Evolutionary conservation across 768 basidiomycete species (phyloP).

Genomic region (Kwoniella shandongensis): DNA sequence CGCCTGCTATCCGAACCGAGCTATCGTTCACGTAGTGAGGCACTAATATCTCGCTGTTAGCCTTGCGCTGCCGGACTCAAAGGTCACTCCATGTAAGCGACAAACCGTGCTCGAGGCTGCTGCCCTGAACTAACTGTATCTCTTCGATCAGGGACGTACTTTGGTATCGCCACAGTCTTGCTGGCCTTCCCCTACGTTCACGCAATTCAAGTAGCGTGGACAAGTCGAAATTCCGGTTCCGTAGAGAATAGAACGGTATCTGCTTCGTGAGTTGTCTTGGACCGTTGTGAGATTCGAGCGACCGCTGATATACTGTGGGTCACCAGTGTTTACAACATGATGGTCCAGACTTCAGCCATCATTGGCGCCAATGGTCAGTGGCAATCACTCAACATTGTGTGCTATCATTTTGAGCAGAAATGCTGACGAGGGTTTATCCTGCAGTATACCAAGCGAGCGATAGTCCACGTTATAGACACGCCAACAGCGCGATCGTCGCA

Average conservation of each 20-base stretch:
- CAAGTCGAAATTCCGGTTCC: conserved; percentile 43
- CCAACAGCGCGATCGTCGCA: conserved; percentile 49
- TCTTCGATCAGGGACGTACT: conserved; percentile 51
- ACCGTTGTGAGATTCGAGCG: too few species aligned
- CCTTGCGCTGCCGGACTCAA: conserved; percentile 25
- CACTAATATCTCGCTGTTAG: not conserved
- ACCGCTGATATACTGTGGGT: too few species aligned
- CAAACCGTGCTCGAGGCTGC: too few species aligned
- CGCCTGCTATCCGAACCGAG: too few species aligned
- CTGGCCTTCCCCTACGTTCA: conserved; percentile 51
- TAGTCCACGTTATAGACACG: conserved; percentile 31
- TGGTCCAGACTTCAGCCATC: conserved; percentile 47
- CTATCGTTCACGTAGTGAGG: not conserved
- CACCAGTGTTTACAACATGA: conserved; percentile 47
- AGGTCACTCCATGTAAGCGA: not conserved
- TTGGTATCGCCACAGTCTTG: conserved; percentile 47
- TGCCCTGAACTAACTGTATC: too few species aligned
- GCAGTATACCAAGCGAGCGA: conserved; percentile 22
- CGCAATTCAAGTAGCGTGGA: conserved; percentile 53
- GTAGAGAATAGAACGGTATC: conserved; percentile 53
- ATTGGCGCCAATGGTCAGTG: conserved; percentile 43
- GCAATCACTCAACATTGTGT: not conserved
- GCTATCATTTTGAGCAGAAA: not conserved
- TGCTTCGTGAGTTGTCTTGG: conserved; percentile 31
- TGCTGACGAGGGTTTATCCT: not conserved